Conservation (phyloP, 805 yeast species). For the Metschnikowia arizonensis region DNA sequence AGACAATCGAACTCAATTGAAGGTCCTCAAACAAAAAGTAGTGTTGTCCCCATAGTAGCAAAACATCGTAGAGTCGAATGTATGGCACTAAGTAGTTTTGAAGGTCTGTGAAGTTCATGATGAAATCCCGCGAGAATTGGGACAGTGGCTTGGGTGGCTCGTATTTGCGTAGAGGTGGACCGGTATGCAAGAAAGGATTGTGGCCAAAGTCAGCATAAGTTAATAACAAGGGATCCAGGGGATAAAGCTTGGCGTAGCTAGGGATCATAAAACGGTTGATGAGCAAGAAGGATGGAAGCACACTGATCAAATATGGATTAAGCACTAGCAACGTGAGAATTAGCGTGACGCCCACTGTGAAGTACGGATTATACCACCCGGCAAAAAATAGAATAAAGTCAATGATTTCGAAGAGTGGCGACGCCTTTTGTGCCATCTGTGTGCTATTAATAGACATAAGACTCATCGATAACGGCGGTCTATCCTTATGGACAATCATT, state of each 20-base stretch:
- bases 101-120: slow-evolving; percentile 73
- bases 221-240: slow-evolving; percentile 48
- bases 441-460: slow-evolving; percentile 66
- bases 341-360: slow-evolving; percentile 55
- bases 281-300: slow-evolving; percentile 53
- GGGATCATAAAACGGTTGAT: slow-evolving; percentile 62
- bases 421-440: slow-evolving; percentile 55
- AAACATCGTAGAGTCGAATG: slow-evolving; percentile 56
- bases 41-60: slow-evolving; percentile 45
- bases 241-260: slow-evolving; percentile 55
- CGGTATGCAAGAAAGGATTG: slow-evolving; percentile 43
- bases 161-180: slow-evolving; percentile 42
- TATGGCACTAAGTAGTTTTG: slow-evolving; percentile 76
- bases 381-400: slow-evolving; percentile 54
- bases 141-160: slow-evolving; percentile 67
- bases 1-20: slow-evolving; percentile 50
- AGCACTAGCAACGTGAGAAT: slow-evolving; percentile 51
- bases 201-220: slow-evolving; percentile 15
- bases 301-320: slow-evolving; percentile 53
- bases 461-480: slow-evolving; percentile 70
- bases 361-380: slow-evolving; percentile 61
- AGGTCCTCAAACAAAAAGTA: slow-evolving; percentile 66
- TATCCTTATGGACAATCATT: slow-evolving; percentile 51
- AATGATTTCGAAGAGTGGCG: slow-evolving; percentile 56
- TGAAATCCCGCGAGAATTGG: slow-evolving; percentile 72